These are phyloP conservation scores for Turritis glabra DNA, from an alignment of 345 rosid species.

Conservation along the genomic window DNA sequence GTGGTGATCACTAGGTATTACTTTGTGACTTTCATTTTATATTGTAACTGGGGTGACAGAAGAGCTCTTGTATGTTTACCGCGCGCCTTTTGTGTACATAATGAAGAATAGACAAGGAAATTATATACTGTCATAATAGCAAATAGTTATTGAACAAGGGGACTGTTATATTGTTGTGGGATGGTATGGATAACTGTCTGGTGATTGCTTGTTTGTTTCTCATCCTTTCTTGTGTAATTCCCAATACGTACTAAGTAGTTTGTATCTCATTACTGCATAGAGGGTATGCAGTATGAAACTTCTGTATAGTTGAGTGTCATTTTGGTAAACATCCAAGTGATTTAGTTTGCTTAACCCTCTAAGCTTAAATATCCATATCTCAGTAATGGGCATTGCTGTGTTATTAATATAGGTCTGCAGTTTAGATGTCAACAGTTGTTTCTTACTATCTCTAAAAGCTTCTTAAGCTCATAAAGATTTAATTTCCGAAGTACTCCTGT, in stretches of 20 bases:
- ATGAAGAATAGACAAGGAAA: background rate
- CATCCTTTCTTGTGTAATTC: background rate
- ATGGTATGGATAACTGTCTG: background rate
- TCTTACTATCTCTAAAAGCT: background rate
- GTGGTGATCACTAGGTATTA: background rate
- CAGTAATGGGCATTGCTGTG: background rate
- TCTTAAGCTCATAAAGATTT: background rate
- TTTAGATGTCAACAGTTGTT: background rate
- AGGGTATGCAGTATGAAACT: background rate
- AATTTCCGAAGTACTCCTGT: background rate
- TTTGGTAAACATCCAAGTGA: background rate
- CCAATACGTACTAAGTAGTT: background rate
- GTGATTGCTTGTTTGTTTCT: constrained; percentile 6
- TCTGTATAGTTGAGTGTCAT: background rate
- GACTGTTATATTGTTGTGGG: background rate
- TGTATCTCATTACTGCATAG: background rate
- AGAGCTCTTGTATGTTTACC: background rate
- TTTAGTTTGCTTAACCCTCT: background rate
- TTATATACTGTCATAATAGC: background rate
- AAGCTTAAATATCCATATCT: background rate
- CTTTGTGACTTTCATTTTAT: background rate
- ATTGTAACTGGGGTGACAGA: background rate
- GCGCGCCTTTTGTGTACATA: background rate
- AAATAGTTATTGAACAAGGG: background rate
- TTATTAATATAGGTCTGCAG: background rate